These are phyloP conservation scores for Rhipidocladum racemiflorum DNA, from an alignment of 176 grass and related monocot genomes.

Conservation along the genomic window DNA sequence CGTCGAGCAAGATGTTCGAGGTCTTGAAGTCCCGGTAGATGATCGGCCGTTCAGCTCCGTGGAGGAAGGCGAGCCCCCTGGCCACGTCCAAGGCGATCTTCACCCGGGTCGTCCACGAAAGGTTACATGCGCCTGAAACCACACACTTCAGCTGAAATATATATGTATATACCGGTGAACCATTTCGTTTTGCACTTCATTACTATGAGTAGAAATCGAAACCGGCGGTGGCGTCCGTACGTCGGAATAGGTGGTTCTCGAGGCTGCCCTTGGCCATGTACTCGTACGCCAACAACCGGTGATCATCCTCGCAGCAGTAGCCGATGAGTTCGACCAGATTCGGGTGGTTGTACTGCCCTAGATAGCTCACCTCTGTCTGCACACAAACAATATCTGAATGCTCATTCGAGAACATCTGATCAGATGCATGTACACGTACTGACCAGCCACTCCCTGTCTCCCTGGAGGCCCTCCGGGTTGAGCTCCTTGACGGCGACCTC, in stretches of 20 bases:
- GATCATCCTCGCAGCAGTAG: slow-evolving; percentile 79
- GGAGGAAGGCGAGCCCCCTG: slow-evolving; percentile 71
- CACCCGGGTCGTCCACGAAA: slow-evolving; percentile 55
- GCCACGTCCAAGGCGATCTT: slow-evolving; percentile 55
- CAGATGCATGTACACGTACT: not conserved
- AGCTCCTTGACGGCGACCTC: slow-evolving; percentile 69
- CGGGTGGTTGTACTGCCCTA: slow-evolving; percentile 60
- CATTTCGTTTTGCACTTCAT: not conserved
- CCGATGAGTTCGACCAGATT: slow-evolving; percentile 74
- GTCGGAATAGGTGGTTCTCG: slow-evolving; percentile 76
- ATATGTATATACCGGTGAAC: no score
- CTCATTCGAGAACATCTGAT: not conserved
- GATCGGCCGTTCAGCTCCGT: slow-evolving; percentile 53
- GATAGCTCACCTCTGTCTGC: slow-evolving; percentile 76
- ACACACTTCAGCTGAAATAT: not conserved
- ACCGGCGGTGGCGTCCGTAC: not conserved
- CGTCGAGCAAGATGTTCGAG: slow-evolving; percentile 80
- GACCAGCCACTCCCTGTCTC: slow-evolving; percentile 87
- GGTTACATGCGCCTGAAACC: slow-evolving; percentile 32
- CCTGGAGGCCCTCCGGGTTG: slow-evolving; percentile 66
- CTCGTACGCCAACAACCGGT: slow-evolving; percentile 80
- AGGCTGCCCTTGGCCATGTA: slow-evolving; percentile 82
- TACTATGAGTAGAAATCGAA: not conserved
- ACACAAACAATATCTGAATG: not conserved
- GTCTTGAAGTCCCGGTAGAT: slow-evolving; percentile 90